These are phyloP conservation scores for Suillus bovinus DNA, from an alignment of 768 basidiomycete genomes.

Conservation along the genomic window DNA sequence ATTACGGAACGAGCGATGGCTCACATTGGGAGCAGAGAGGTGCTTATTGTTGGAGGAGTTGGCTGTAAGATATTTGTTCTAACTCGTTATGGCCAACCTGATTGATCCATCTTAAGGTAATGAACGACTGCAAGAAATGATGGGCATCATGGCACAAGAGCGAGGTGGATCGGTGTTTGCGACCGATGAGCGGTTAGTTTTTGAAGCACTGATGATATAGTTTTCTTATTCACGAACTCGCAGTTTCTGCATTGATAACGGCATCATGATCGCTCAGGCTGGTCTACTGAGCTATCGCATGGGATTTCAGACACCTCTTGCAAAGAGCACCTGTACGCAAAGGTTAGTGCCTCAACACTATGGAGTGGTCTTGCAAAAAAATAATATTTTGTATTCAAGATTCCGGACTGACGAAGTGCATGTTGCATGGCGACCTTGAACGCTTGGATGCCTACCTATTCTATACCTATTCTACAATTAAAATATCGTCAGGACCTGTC, in stretches of 20 bases:
- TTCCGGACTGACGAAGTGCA: slow-evolving; percentile 95
- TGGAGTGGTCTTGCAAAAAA: slow-evolving; percentile 7
- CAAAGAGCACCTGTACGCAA: slow-evolving; percentile 89
- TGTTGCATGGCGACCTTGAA: slow-evolving; percentile 71
- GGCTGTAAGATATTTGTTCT: slow-evolving; percentile 69
- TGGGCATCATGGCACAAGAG: slow-evolving; percentile 95
- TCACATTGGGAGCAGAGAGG: slow-evolving; percentile 94
- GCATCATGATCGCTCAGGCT: slow-evolving; percentile 99
- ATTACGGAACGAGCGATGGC: slow-evolving; percentile 99
- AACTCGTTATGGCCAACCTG: neutral
- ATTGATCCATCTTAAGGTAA: slow-evolving; percentile 59
- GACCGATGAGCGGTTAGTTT: slow-evolving; percentile 84
- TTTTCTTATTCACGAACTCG: neutral
- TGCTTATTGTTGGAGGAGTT: slow-evolving; percentile 98
- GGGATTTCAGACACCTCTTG: slow-evolving; percentile 78
- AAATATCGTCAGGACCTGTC: no score
- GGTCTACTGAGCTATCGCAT: slow-evolving; percentile 90
- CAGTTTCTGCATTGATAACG: slow-evolving; percentile 99
- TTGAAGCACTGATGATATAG: neutral
- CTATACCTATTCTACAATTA: neutral
- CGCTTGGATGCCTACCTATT: neutral
- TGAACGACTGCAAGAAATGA: slow-evolving; percentile 94
- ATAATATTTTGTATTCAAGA: slow-evolving; percentile 41
- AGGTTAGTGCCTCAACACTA: slow-evolving; percentile 49
- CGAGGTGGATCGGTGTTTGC: slow-evolving; percentile 89